These are phyloP conservation scores for Cordyceps cateniannulata DNA, from an alignment of 2,329 filamentous ascomycete genomes.

Conservation along the genomic window DNA sequence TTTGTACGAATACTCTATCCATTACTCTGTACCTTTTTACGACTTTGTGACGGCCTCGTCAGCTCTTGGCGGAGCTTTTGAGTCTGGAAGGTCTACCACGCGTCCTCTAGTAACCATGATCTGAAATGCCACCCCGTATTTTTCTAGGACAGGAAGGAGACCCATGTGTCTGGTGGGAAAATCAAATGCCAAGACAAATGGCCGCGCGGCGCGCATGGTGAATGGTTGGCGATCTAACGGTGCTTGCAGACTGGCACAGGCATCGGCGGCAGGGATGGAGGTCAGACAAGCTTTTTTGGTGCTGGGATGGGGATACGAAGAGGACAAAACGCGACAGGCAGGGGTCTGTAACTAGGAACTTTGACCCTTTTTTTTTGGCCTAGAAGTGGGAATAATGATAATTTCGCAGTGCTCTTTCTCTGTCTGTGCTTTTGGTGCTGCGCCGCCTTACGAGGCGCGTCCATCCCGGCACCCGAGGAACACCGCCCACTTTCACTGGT, in stretches of 20 bases:
- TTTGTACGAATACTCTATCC: no score
- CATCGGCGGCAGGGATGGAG: neutral
- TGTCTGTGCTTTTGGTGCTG: neutral
- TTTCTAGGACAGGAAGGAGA: neutral
- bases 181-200: no score
- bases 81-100: no score
- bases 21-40: no score
- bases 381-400: neutral
- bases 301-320: neutral
- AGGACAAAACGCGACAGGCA: neutral
- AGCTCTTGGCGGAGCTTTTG: neutral
- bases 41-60: neutral
- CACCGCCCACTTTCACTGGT: neutral
- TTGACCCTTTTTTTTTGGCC: neutral
- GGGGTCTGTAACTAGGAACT: neutral
- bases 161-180: no score
- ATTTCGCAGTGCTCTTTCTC: neutral
- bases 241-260: no score
- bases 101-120: no score
- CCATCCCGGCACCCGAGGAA: neutral
- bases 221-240: no score
- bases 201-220: no score
- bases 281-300: neutral
- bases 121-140: neutral
- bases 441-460: conserved; percentile 9